Evolutionary conservation across 2,329 filamentous ascomycete genomes (phyloP), one percentile per base, ranked within the genome.

Genomic region (Bipolaris victoriae): DNA sequence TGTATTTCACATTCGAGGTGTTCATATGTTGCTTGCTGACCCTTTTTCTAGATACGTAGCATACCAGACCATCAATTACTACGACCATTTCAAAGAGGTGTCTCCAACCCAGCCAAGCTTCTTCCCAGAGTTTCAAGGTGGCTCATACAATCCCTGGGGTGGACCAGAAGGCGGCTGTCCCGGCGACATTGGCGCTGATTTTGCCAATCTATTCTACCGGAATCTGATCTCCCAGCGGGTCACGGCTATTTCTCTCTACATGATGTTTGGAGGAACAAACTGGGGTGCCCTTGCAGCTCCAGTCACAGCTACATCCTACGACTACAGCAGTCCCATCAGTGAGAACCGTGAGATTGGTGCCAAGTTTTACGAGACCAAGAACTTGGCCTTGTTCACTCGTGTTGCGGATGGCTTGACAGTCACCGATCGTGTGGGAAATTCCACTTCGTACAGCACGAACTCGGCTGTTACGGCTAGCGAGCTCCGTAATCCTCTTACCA

Each of bases 191-290:
- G 83, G 83, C 1, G 78, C 82, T 0, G 83, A 86, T 45, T 89
- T 86, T 62, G 86, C 83, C 1, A 88, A 88, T 55, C 69, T 89
- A 3, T 88, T 86, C 73, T 89, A 89, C 69, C 80, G 85, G 10
- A 83, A 88, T 66, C 81, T 87, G 51, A 83, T 88, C 24, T 84
- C 80, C 24, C 83, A 88, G 63, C 78, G 83, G 0, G 81, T 87
- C 3, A 86, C 84, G 0, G 84, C 84, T 0, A 81, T 88, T 52
- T 86, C 81, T 29, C 71, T 89, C 1, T 89, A 89, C 68, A 88
- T 89, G 85, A 74, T 86, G 49, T 89, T 82, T 50, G 86, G 86
- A 3, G 86, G 86, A 2, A 88, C 86, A 0, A 87, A 84, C 60
- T 88, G 85, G 85, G 86, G 86, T 5, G 82, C 82, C 46, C 75